Percentiles rank a stretch among this genome's conserved stretches.
Evolutionary conservation across 2,329 filamentous ascomycete genomes (phyloP).

Genomic region (Monosporascus sp.): DNA sequence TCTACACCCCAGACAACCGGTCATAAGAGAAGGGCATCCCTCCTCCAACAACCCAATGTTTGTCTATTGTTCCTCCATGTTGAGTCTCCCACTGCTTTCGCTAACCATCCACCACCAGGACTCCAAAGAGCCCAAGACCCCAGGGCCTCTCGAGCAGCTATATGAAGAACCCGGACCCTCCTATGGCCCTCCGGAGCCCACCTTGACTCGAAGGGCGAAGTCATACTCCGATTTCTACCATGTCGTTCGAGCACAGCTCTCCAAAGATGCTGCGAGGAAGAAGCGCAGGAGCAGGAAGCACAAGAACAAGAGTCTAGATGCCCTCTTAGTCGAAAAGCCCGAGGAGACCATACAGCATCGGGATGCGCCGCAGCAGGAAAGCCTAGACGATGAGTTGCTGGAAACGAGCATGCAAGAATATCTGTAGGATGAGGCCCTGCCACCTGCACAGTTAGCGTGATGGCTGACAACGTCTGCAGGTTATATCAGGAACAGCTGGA

Average conservation of each 20-base stretch:
- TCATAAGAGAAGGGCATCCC: constrained; percentile 63
- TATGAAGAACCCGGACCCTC: constrained; percentile 51
- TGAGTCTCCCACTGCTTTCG: constrained; percentile 5
- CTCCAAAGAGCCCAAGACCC: constrained; percentile 45
- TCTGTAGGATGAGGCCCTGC: constrained; percentile 46
- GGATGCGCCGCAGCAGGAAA: constrained; percentile 38
- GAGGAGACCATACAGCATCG: constrained; percentile 15
- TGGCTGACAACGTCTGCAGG: constrained; percentile 37
- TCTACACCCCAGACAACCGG: constrained; percentile 39
- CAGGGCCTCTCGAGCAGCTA: constrained; percentile 52
- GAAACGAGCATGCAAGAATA: constrained; percentile 84
- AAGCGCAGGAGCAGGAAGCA: constrained; percentile 36
- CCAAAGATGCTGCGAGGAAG: constrained; percentile 41
- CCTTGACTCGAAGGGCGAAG: constrained; percentile 59
- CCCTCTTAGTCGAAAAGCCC: constrained; percentile 35
- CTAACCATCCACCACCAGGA: constrained; percentile 37
- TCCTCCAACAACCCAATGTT: constrained; percentile 63
- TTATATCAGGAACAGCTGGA: constrained; percentile 77
- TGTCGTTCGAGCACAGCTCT: constrained; percentile 52
- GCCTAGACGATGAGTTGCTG: constrained; percentile 64
- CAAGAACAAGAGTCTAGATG: constrained; percentile 45
- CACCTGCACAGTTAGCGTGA: not conserved
- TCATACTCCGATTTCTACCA: constrained; percentile 77
- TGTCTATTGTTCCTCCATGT: constrained; percentile 19
- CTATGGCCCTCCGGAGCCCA: constrained; percentile 61